Conservation (phyloP, 2,329 filamentous ascomycete species). For the Epichloe gansuensis region DNA sequence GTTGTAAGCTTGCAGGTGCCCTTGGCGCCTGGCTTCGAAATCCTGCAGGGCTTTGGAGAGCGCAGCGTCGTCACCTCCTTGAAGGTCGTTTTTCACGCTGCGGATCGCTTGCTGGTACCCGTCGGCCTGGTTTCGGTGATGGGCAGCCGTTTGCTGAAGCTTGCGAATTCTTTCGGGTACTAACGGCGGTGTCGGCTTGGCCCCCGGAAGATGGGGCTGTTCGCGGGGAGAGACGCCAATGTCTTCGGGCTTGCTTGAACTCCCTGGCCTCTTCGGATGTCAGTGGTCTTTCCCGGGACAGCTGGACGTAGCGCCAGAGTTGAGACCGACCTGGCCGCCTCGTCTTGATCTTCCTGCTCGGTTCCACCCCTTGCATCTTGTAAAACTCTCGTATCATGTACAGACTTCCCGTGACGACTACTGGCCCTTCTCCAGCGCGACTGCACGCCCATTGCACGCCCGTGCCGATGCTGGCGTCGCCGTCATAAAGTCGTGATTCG, state of each 20-base stretch:
- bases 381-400: slow-evolving; percentile 28
- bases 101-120: slow-evolving; percentile 14
- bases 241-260: slow-evolving; percentile 23
- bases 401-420: slow-evolving; percentile 29
- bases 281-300: slow-evolving; percentile 18
- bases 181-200: slow-evolving; percentile 7
- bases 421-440: slow-evolving; percentile 20
- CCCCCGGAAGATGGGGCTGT: slow-evolving; percentile 14
- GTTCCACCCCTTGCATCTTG: slow-evolving; percentile 17
- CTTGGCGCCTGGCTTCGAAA: slow-evolving; percentile 13
- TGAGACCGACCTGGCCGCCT: slow-evolving; percentile 22
- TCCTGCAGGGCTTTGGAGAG: slow-evolving; percentile 6
- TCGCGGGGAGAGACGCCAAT: slow-evolving; percentile 19
- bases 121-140: slow-evolving; percentile 19
- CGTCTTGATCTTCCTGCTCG: slow-evolving; percentile 16
- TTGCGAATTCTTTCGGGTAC: slow-evolving; percentile 13
- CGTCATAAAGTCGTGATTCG: slow-evolving; percentile 20
- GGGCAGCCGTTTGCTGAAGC: slow-evolving; percentile 17
- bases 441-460: slow-evolving; percentile 24
- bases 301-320: slow-evolving; percentile 20
- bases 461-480: slow-evolving; percentile 15
- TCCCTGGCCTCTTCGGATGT: slow-evolving; percentile 21
- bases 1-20: slow-evolving; percentile 16
- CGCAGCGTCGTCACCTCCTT: not conserved
- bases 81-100: slow-evolving; percentile 13